Evolutionary conservation across 73 alveolate species (phyloP).

Genomic region (Paramecium bursaria): DNA sequence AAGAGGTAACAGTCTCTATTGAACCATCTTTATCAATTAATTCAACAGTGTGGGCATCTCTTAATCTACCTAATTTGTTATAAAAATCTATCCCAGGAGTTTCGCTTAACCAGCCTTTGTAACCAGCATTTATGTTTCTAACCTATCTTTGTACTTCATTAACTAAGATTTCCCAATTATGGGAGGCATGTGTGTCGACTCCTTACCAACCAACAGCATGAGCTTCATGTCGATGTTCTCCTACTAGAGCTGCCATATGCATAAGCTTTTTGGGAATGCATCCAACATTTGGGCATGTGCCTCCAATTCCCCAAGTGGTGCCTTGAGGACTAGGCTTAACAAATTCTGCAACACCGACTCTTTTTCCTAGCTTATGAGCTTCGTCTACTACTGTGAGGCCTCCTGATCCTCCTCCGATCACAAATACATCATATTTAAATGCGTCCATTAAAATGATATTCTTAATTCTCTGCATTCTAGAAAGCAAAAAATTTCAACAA

Average conservation of each 20-base stretch:
- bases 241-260: slow-evolving; percentile 70
- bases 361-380: slow-evolving; percentile 84
- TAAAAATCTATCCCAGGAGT: slow-evolving; percentile 48
- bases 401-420: slow-evolving; percentile 97
- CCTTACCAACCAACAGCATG: slow-evolving; percentile 57
- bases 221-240: slow-evolving; percentile 49
- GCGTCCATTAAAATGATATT: slow-evolving; percentile 69
- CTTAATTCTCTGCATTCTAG: slow-evolving; percentile 54
- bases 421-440: slow-evolving; percentile 84
- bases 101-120: slow-evolving; percentile 37
- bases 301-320: slow-evolving; percentile 99
- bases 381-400: slow-evolving; percentile 91
- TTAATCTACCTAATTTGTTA: slow-evolving; percentile 56
- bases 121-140: slow-evolving; percentile 49
- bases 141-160: slow-evolving; percentile 58
- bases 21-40: slow-evolving; percentile 7
- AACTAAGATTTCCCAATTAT: slow-evolving; percentile 49
- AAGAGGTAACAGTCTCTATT: slow-evolving; percentile 48
- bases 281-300: slow-evolving; percentile 99
- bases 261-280: slow-evolving; percentile 98
- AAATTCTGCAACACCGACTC: slow-evolving; percentile 90
- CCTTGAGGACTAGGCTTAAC: slow-evolving; percentile 97
- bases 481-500: no score
- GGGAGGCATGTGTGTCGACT: background rate
- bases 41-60: slow-evolving; percentile 52